These are phyloP conservation scores for Alternaria burnsii DNA, from an alignment of 2,329 filamentous ascomycete species.

Conservation along the genomic window DNA sequence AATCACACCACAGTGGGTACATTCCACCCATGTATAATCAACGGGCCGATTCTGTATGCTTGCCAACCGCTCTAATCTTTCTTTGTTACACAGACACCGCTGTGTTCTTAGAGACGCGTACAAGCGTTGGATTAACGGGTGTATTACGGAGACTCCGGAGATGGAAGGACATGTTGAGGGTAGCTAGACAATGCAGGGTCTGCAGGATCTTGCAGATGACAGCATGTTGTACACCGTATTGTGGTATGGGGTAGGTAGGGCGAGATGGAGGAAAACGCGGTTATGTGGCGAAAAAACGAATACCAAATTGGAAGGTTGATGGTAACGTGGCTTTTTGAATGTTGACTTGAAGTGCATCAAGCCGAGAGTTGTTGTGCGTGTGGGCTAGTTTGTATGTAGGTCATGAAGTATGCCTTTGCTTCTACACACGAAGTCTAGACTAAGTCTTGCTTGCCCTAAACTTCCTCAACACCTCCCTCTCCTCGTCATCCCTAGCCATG, in stretches of 20 bases:
- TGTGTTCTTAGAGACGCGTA: background rate
- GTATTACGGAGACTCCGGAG: background rate
- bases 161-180: background rate
- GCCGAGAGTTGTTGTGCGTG: background rate
- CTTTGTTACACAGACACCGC: background rate
- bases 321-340: constrained; percentile 1
- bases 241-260: background rate
- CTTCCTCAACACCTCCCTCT: constrained; percentile 44
- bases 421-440: background rate
- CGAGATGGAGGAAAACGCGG: background rate
- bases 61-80: background rate
- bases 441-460: constrained; percentile 35
- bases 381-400: background rate
- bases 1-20: constrained; percentile 4
- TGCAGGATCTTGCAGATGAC: background rate
- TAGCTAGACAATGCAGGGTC: background rate
- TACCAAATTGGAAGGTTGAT: background rate
- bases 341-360: background rate
- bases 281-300: background rate
- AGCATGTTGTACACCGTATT: background rate
- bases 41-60: background rate
- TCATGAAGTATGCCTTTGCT: background rate
- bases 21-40: background rate
- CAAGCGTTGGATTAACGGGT: background rate
- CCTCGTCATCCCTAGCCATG: constrained; percentile 43